A percentile compares a stretch with the other conserved stretches of the same genome.
Conservation (phyloP, 2,329 filamentous ascomycete species). For the Rhinocladiella mackenziei region DNA sequence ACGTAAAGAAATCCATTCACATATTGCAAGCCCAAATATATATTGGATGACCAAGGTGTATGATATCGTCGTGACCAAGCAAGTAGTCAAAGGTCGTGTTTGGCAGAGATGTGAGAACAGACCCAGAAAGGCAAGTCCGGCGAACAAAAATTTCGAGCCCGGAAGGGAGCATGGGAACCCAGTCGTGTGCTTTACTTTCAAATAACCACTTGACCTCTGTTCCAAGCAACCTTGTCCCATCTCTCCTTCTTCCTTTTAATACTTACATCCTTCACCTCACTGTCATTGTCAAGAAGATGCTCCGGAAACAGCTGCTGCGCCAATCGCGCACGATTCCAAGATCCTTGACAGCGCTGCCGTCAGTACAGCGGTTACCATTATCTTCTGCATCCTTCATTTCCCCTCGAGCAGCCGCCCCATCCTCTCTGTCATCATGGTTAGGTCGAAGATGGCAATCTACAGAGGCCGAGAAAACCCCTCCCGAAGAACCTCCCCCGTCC, state of each 20-base stretch:
- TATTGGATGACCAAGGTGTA: too few relatives aligned
- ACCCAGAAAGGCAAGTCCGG: too few relatives aligned
- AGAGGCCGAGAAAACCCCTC: conserved; percentile 35
- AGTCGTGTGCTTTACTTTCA: neutral
- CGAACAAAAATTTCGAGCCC: too few relatives aligned
- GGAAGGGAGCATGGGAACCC: neutral
- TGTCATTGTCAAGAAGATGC: too few relatives aligned
- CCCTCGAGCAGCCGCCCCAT: conserved; percentile 25
- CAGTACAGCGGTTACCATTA: conserved; percentile 18
- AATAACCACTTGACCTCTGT: neutral
- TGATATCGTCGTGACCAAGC: too few relatives aligned
- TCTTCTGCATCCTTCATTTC: conserved; percentile 18
- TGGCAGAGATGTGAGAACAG: too few relatives aligned
- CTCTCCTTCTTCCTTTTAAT: too few relatives aligned
- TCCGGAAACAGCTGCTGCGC: conserved; percentile 42
- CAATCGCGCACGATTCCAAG: conserved; percentile 37
- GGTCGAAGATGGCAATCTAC: conserved; percentile 43
- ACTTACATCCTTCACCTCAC: too few relatives aligned
- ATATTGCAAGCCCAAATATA: too few relatives aligned
- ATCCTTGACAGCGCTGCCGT: conserved; percentile 28
- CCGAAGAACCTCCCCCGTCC: conserved; percentile 41
- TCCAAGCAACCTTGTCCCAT: neutral
- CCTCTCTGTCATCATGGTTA: conserved; percentile 35
- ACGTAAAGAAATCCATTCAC: too few relatives aligned
- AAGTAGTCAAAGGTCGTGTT: too few relatives aligned